These are phyloP conservation scores for Neurospora sp. DNA, from an alignment of 495 filamentous ascomycete genomes.

Conservation along the genomic window DNA sequence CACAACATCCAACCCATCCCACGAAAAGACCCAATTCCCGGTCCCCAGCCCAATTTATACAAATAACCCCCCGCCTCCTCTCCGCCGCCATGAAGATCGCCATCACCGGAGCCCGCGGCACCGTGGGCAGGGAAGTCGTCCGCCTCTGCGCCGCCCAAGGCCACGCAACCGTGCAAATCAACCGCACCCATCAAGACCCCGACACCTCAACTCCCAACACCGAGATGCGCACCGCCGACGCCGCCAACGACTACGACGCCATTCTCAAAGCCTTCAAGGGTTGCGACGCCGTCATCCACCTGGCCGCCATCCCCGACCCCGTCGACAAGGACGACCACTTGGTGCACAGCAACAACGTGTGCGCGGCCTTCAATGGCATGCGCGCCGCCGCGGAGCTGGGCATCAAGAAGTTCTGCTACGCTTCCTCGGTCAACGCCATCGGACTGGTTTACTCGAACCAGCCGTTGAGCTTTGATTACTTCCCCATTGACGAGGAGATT, in stretches of 20 bases:
- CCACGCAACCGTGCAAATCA: background rate
- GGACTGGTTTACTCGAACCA: background rate
- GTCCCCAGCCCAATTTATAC: too few relatives aligned
- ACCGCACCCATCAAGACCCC: background rate
- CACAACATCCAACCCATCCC: background rate
- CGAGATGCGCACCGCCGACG: background rate
- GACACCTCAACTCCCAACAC: background rate
- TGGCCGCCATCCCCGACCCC: background rate
- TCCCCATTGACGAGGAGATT: background rate
- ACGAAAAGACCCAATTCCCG: background rate
- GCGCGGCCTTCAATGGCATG: background rate
- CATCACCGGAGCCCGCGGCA: background rate
- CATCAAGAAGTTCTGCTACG: background rate
- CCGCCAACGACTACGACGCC: background rate
- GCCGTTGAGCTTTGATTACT: background rate
- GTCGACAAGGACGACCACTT: background rate
- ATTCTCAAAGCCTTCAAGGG: background rate
- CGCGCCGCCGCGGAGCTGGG: background rate
- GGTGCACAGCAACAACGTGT: background rate
- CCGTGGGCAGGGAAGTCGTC: background rate
- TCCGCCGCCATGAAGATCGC: background rate
- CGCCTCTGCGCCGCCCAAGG: background rate
- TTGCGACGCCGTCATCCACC: background rate
- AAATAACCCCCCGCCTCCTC: too few relatives aligned
- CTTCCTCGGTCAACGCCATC: background rate